A percentile compares a stretch with the other conserved stretches of the same genome.
Conservation (phyloP, 1,284 basidiomycete species). For the Microbotryum lychnidis-dioicae region DNA sequence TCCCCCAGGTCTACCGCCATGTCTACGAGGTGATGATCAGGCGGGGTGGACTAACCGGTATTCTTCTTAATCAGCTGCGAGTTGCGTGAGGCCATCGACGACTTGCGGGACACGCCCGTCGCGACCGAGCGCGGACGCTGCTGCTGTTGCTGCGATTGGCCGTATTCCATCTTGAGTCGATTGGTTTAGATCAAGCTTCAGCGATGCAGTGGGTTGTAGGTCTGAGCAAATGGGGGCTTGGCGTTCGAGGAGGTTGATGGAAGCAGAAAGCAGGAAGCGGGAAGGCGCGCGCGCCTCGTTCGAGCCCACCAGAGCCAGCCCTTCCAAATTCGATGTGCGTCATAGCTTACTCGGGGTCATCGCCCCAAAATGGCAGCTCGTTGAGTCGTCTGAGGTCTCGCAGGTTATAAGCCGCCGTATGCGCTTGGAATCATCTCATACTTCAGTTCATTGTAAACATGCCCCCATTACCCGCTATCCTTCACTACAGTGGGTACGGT, state of each 20-base stretch:
- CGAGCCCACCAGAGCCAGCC: neutral
- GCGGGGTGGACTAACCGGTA: slow-evolving; percentile 35
- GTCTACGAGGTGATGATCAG: too few relatives aligned
- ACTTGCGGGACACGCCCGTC: slow-evolving; percentile 29
- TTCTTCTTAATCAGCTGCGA: slow-evolving; percentile 44
- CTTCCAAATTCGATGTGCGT: too few relatives aligned
- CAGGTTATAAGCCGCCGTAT: too few relatives aligned
- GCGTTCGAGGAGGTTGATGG: neutral
- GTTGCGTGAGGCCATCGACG: slow-evolving; percentile 36
- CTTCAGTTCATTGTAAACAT: too few relatives aligned
- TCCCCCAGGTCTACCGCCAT: too few relatives aligned
- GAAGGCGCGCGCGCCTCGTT: neutral
- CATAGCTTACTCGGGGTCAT: too few relatives aligned
- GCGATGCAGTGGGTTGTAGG: neutral
- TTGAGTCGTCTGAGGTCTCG: too few relatives aligned
- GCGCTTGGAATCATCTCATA: too few relatives aligned
- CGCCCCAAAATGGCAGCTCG: too few relatives aligned
- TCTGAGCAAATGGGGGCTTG: neutral
- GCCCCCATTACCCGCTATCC: too few relatives aligned
- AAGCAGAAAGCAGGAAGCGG: neutral
- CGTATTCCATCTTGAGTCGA: neutral
- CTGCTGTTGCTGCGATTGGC: neutral
- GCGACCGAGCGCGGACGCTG: slow-evolving; percentile 22
- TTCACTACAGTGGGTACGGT: too few relatives aligned
- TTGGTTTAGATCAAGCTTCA: neutral